Evolutionary conservation across 192 early-diverging fungal genomes (phyloP).

Genomic region (Coemansia sp.): DNA sequence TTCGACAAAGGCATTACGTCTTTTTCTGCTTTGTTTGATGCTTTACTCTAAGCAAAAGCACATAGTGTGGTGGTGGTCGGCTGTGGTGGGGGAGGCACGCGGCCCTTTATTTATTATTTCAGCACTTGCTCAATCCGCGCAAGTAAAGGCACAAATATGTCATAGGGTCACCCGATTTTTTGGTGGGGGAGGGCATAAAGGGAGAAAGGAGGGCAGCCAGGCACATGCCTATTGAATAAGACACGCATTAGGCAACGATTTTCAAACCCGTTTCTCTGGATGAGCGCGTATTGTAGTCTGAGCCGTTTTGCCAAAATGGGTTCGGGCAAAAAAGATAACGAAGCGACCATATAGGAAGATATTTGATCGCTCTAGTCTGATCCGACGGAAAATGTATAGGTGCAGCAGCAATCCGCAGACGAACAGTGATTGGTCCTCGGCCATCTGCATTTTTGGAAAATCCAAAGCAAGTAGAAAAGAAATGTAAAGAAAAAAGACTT

Average conservation of each 20-base stretch:
- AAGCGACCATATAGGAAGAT: no score
- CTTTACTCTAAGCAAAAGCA: background rate
- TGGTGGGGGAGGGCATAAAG: no score
- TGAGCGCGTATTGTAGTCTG: background rate
- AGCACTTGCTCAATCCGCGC: background rate
- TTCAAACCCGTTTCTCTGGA: background rate
- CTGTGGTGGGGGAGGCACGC: no score
- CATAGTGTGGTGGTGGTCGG: no score
- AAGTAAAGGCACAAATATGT: background rate
- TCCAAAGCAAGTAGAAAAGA: background rate
- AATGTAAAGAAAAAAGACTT: background rate
- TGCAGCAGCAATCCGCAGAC: background rate
- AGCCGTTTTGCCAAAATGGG: background rate
- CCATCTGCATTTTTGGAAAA: background rate
- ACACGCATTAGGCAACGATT: background rate
- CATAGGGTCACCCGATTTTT: background rate
- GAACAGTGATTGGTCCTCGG: background rate
- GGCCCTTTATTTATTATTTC: background rate
- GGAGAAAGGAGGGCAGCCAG: background rate
- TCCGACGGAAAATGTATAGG: background rate
- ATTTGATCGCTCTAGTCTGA: background rate
- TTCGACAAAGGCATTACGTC: background rate
- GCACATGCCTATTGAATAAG: background rate
- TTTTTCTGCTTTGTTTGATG: background rate
- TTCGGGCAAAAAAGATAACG: no score